A percentile compares a stretch with the other conserved stretches of the same genome.
phyloP scores from a whole-genome alignment of 2,329 filamentous ascomycete species.

The Talaromyces islandicus region DNA sequence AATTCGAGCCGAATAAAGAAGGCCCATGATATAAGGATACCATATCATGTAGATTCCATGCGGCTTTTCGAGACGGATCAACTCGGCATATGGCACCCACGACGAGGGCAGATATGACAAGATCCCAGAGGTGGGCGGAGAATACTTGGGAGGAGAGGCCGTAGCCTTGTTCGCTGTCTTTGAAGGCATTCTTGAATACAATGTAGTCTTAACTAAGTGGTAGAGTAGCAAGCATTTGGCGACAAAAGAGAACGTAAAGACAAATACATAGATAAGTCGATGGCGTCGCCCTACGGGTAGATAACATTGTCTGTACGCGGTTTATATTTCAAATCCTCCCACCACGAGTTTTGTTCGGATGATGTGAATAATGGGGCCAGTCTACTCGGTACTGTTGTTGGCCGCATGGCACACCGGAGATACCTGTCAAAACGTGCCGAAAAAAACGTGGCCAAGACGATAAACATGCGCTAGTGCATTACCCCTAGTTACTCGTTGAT shows the following conservation, averaged over 20 bases:
- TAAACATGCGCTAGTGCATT: neutral
- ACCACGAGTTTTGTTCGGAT: neutral
- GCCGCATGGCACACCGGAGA: neutral
- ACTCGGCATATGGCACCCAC: constrained; percentile 5
- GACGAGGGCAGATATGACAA: neutral
- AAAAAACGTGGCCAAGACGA: neutral
- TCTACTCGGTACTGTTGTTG: neutral
- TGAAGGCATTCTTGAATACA: neutral
- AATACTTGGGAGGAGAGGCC: neutral
- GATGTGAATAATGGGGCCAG: neutral
- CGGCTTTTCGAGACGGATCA: constrained; percentile 4
- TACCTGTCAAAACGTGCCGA: neutral
- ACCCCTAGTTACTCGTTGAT: neutral
- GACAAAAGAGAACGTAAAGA: neutral
- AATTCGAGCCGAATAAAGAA: neutral
- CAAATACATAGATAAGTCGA: neutral
- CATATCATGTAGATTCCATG: neutral
- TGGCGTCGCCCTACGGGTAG: neutral
- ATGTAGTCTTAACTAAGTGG: neutral
- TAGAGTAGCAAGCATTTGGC: neutral
- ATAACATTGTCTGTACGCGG: neutral
- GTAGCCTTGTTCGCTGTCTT: neutral
- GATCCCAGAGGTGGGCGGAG: neutral
- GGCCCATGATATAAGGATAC: constrained; percentile 3
- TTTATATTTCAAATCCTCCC: neutral